Percentiles rank a stretch among this genome's conserved stretches.
Conservation (phyloP, 495 filamentous ascomycete genomes). For the Cercophora newfieldiana region DNA sequence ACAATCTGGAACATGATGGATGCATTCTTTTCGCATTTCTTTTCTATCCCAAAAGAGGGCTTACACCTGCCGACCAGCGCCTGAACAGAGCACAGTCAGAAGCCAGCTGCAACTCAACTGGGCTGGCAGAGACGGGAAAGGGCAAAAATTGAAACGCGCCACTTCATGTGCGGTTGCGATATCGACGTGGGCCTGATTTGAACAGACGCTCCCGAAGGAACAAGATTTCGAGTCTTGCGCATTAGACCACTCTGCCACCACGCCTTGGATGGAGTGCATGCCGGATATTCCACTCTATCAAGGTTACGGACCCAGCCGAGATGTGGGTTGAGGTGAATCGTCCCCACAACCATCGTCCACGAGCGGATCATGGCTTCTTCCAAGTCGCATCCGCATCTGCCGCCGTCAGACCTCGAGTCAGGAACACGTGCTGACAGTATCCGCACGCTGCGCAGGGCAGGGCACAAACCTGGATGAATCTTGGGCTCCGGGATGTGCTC, state of each 20-base stretch:
- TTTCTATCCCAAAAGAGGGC: no score
- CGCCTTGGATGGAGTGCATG: background rate
- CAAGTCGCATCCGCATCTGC: conserved; percentile 10
- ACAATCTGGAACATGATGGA: no score
- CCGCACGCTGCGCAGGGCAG: background rate
- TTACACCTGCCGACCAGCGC: no score
- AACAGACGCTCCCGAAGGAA: conserved; percentile 12
- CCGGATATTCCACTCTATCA: background rate
- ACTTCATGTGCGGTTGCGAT: no score
- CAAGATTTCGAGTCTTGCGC: conserved; percentile 14
- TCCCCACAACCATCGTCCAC: background rate
- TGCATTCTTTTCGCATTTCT: no score
- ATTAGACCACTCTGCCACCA: conserved; percentile 14
- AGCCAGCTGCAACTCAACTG: no score
- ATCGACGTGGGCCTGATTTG: conserved; percentile 12
- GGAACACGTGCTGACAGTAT: no score
- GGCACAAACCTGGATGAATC: conserved; percentile 53
- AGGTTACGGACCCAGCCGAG: background rate
- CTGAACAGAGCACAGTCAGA: no score
- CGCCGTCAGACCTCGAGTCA: background rate
- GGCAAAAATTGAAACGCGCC: no score
- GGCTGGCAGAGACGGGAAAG: no score
- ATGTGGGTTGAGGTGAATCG: no score
- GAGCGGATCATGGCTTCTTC: conserved; percentile 3
- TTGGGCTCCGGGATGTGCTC: conserved; percentile 57